phyloP scores from a whole-genome alignment of 257 asterid species.

The Solanum dulcamara region DNA sequence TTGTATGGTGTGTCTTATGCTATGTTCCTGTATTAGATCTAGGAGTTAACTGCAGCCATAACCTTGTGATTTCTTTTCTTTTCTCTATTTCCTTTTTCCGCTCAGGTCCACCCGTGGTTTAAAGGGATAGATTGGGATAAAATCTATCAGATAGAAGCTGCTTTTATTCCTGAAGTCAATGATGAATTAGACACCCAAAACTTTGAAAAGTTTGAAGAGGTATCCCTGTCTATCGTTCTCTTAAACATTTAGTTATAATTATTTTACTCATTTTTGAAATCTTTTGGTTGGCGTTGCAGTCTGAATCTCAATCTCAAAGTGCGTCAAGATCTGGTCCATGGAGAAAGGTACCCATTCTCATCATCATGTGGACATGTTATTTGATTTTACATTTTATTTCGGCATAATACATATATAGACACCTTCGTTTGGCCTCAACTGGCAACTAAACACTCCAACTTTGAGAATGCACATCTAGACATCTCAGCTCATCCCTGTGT shows the following conservation, averaged over 20 bases:
- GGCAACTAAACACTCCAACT: not conserved
- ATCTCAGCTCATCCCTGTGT: not conserved
- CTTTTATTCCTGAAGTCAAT: conserved; percentile 82
- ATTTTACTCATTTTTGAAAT: not conserved
- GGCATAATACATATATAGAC: not conserved
- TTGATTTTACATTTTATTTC: not conserved
- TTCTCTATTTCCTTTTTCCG: not conserved
- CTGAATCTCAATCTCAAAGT: conserved; percentile 47
- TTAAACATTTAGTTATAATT: not conserved
- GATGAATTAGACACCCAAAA: conserved; percentile 93
- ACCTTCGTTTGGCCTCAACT: not conserved
- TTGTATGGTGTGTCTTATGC: conserved; percentile 33
- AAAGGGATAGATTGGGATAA: conserved; percentile 67
- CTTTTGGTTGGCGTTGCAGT: conserved; percentile 23
- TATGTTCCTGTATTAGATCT: conserved; percentile 9
- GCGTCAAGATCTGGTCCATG: conserved; percentile 86
- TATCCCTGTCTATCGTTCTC: not conserved
- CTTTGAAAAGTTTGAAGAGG: conserved; percentile 95
- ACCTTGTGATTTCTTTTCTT: not conserved
- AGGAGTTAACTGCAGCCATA: conserved; percentile 7
- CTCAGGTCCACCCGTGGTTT: conserved; percentile 84
- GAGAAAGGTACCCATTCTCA: conserved; percentile 63
- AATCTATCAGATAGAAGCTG: conserved; percentile 80
- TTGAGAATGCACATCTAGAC: not conserved
- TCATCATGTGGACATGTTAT: not conserved